phyloP scores from a whole-genome alignment of 1,284 basidiomycete genomes.

The Tylopilus microsporus region DNA sequence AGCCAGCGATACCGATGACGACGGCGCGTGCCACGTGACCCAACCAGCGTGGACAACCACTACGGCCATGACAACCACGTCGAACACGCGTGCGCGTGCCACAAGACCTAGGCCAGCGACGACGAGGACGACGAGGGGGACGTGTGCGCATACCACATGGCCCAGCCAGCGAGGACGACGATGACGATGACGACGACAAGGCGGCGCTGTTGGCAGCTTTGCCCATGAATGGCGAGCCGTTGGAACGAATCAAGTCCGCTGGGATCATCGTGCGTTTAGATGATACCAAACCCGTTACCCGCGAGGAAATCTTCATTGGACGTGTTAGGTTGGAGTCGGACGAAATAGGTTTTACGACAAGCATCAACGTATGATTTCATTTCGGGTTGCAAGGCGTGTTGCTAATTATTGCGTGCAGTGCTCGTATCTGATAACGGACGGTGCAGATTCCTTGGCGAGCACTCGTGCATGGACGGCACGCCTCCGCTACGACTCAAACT shows the following conservation, averaged over 20 bases:
- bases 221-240: conserved; percentile 57
- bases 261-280: conserved; percentile 88
- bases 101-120: too few relatives aligned
- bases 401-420: conserved; percentile 44
- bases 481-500: conserved; percentile 91
- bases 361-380: conserved; percentile 70
- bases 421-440: conserved; percentile 92
- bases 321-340: conserved; percentile 89
- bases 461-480: conserved; percentile 95
- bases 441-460: conserved; percentile 86
- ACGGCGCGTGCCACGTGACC: too few relatives aligned
- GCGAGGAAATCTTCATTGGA: conserved; percentile 78
- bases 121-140: too few relatives aligned
- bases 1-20: too few relatives aligned
- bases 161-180: too few relatives aligned
- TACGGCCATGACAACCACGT: too few relatives aligned
- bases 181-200: too few relatives aligned
- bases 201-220: conserved; percentile 61
- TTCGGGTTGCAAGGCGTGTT: background rate
- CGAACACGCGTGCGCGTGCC: too few relatives aligned
- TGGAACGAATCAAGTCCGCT: conserved; percentile 85
- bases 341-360: conserved; percentile 97
- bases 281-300: conserved; percentile 70
- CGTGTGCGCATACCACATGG: too few relatives aligned
- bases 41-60: too few relatives aligned